A percentile compares a stretch with the other conserved stretches of the same genome.
phyloP scores from a whole-genome alignment of 2,329 filamentous ascomycete species.

The Penicillium vulpinum region DNA sequence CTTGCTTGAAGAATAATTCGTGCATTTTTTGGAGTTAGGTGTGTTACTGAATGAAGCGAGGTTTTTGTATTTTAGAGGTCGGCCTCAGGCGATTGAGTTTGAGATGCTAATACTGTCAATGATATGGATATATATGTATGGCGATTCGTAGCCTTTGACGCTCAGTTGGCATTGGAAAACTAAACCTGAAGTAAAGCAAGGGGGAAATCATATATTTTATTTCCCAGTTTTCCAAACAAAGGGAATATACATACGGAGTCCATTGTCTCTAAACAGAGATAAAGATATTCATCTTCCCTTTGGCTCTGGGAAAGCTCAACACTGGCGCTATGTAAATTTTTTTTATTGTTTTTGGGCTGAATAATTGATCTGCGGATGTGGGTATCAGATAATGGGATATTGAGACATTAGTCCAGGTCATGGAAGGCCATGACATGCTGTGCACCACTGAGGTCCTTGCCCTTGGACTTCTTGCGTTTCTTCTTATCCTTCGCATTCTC shows the following conservation, averaged over 20 bases:
- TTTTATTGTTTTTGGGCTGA: conserved; percentile 1
- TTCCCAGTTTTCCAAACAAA: too few relatives aligned
- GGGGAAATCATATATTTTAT: background rate
- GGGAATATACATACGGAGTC: background rate
- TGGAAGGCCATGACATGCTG: conserved; percentile 46
- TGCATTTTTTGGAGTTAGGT: background rate
- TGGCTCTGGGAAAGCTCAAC: conserved; percentile 2
- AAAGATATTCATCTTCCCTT: conserved; percentile 1
- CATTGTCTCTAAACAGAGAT: conserved; percentile 1
- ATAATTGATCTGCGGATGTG: conserved; percentile 14
- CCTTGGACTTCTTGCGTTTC: conserved; percentile 48
- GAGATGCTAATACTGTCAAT: background rate
- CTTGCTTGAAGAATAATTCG: background rate
- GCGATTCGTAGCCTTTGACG: background rate
- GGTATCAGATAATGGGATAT: conserved; percentile 23
- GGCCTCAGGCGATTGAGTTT: background rate
- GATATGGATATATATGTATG: background rate
- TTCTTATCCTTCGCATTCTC: conserved; percentile 48
- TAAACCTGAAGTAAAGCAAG: background rate
- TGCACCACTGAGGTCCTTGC: conserved; percentile 42
- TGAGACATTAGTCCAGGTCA: conserved; percentile 41
- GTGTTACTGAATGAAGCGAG: background rate
- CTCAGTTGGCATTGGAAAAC: background rate
- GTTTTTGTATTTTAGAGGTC: background rate
- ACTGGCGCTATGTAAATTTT: conserved; percentile 12